Evolutionary conservation across 768 basidiomycete species (phyloP).

Genomic region (Leccinum aurantiacum): DNA sequence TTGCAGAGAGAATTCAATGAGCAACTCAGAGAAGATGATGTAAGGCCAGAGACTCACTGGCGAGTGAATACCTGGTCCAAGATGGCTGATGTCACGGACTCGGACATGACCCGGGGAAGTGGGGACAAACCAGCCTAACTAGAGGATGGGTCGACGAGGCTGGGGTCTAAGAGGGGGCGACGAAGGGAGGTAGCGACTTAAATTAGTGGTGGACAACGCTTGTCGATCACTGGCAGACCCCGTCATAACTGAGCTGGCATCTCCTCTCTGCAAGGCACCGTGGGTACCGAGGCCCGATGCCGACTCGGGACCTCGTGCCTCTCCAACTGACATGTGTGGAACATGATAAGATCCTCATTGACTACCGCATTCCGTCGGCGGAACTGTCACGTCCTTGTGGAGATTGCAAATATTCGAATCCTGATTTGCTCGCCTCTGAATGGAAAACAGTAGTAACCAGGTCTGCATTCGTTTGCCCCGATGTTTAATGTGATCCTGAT

Average conservation of each 20-base stretch:
- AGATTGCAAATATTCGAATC: no score
- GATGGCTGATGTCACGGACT: not conserved
- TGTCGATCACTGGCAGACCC: conserved; percentile 4
- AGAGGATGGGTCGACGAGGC: not conserved
- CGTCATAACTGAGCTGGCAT: conserved; percentile 10
- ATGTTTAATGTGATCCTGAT: no score
- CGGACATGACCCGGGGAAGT: conserved; percentile 10
- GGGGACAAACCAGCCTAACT: not conserved
- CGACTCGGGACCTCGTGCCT: not conserved
- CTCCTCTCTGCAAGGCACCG: not conserved
- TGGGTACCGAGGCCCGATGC: not conserved
- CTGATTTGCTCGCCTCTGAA: no score
- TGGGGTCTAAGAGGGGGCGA: not conserved
- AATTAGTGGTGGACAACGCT: not conserved
- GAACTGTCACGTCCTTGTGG: no score
- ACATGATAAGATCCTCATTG: not conserved
- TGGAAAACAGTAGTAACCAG: no score
- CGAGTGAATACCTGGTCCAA: conserved; percentile 15
- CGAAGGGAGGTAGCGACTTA: not conserved
- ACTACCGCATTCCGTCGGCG: not conserved
- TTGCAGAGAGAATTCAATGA: not conserved
- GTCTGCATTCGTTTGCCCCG: no score
- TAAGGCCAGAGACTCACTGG: conserved; percentile 15
- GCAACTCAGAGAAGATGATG: not conserved
- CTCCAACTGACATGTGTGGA: not conserved